A percentile compares a stretch with the other conserved stretches of the same genome.
phyloP scores from a whole-genome alignment of 2,329 filamentous ascomycete genomes.

The Torrubiellomyces zombiae region DNA sequence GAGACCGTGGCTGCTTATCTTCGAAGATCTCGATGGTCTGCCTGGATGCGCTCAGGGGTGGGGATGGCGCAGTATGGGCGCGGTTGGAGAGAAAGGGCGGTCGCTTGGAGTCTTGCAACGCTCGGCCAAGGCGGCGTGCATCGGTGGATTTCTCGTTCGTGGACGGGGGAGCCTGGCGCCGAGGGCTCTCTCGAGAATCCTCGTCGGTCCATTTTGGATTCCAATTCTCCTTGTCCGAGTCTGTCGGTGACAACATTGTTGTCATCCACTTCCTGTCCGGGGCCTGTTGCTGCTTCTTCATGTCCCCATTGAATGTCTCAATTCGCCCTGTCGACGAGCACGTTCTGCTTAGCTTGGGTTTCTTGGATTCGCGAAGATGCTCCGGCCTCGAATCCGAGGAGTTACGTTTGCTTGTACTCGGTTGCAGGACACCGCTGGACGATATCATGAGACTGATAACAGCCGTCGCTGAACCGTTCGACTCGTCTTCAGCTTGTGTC shows the following conservation, averaged over 20 bases:
- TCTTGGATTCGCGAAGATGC: conserved; percentile 32
- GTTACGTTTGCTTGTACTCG: conserved; percentile 51
- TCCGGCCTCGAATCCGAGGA: conserved; percentile 20
- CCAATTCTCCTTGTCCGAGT: conserved; percentile 96
- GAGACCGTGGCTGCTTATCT: conserved; percentile 16
- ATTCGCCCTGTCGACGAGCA: conserved; percentile 46
- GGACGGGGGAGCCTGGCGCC: conserved; percentile 20
- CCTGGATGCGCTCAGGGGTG: conserved; percentile 14
- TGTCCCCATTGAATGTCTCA: conserved; percentile 23
- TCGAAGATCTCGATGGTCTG: conserved; percentile 34
- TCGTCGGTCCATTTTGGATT: conserved; percentile 40
- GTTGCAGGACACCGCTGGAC: conserved; percentile 34
- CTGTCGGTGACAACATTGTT: conserved; percentile 26
- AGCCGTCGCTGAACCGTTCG: conserved; percentile 60
- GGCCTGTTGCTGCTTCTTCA: conserved; percentile 11
- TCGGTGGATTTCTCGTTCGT: conserved; percentile 13
- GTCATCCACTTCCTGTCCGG: conserved; percentile 19
- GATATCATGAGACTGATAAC: conserved; percentile 71
- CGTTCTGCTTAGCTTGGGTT: conserved; percentile 42
- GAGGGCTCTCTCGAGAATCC: conserved; percentile 16
- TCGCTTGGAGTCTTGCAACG: conserved; percentile 23
- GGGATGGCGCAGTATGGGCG: conserved; percentile 23
- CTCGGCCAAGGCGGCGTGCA: conserved; percentile 23
- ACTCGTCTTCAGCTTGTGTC: conserved; percentile 65
- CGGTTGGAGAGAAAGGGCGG: conserved; percentile 17